Percentiles rank a stretch among this genome's conserved stretches.
Conservation (phyloP, 306 rosid species). For the Lathyrus sativus region DNA sequence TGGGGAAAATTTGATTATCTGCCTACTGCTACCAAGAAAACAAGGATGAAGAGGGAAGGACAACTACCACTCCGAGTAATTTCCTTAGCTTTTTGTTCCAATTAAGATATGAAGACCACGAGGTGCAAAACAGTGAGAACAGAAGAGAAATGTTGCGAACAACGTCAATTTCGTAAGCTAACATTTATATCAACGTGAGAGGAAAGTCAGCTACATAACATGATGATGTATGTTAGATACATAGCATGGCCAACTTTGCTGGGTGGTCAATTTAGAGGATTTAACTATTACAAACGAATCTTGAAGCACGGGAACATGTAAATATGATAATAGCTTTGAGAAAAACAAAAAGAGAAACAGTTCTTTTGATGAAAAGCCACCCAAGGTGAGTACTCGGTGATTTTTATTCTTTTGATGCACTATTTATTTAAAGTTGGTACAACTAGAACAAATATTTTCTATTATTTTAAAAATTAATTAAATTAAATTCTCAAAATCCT, state of each 20-base stretch:
- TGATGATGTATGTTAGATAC: background rate
- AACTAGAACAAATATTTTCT: constrained; percentile 1
- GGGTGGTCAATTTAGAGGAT: background rate
- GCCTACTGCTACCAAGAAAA: background rate
- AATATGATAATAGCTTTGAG: background rate
- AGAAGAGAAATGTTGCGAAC: background rate
- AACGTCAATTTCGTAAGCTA: background rate
- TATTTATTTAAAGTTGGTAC: background rate
- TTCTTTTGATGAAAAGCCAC: background rate
- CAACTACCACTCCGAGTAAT: background rate
- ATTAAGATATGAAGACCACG: constrained; percentile 1
- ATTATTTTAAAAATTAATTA: background rate
- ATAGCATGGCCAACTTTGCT: background rate
- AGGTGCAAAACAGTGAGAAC: background rate
- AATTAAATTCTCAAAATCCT: constrained; percentile 15
- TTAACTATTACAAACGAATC: constrained; percentile 7
- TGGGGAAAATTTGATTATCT: background rate
- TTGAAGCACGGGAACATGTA: background rate
- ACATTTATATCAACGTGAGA: background rate
- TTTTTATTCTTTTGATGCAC: constrained; percentile 18
- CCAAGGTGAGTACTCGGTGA: background rate
- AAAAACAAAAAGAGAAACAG: background rate
- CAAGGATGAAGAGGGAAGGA: background rate
- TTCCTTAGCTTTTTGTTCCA: background rate
- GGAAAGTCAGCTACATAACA: background rate